Conservation (phyloP, 306 rosid species). For the Cyclanthera cordifolia region DNA sequence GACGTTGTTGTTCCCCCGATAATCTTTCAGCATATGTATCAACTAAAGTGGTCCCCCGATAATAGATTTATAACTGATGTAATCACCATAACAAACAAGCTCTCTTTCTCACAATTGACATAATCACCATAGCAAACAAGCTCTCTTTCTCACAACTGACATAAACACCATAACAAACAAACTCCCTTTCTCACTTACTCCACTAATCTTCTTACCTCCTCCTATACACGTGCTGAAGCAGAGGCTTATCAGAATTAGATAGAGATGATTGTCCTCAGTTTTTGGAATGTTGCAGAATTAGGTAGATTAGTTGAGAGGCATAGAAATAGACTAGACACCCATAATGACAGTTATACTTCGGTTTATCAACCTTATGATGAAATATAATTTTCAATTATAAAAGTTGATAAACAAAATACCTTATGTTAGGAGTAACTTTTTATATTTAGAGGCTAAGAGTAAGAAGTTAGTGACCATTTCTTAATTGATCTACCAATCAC, state of each 20-base stretch:
- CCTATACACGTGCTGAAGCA: no score
- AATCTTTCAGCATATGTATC: no score
- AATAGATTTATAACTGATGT: no score
- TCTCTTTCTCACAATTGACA: no score
- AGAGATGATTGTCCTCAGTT: neutral
- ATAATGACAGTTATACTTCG: neutral
- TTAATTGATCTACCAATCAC: conserved; percentile 1
- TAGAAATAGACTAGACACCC: neutral
- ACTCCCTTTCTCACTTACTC: no score
- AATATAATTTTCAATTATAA: neutral
- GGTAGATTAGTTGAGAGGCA: neutral
- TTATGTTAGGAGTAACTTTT: neutral
- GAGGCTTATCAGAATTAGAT: neutral
- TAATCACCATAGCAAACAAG: no score
- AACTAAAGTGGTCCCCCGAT: no score
- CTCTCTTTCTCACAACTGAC: no score
- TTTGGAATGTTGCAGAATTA: neutral
- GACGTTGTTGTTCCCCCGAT: no score
- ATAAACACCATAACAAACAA: no score
- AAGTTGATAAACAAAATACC: neutral
- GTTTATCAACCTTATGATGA: neutral
- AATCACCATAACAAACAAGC: no score
- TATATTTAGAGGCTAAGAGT: neutral
- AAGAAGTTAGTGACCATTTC: neutral
- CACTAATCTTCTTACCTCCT: no score